Percentiles rank a stretch among this genome's conserved stretches.
Conservation (phyloP, 2,329 filamentous ascomycete species). For the Trichoderma polysporum region DNA sequence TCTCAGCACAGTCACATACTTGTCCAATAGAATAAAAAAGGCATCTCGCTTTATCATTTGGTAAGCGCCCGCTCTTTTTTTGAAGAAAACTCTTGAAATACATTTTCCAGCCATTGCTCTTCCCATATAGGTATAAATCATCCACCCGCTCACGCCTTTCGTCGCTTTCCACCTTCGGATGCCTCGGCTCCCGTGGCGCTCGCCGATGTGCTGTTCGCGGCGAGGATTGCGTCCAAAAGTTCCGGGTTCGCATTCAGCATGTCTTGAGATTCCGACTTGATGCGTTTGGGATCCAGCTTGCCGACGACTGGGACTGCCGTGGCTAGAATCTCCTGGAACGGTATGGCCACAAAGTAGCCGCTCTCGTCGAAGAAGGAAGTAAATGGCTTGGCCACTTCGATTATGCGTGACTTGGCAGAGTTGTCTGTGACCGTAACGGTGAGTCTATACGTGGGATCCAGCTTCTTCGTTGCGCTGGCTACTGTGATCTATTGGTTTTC, state of each 20-base stretch:
- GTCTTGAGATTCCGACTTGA: conserved; percentile 39
- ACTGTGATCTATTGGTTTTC: conserved; percentile 63
- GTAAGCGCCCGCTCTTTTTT: background rate
- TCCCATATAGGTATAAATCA: background rate
- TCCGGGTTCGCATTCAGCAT: conserved; percentile 44
- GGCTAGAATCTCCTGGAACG: conserved; percentile 77
- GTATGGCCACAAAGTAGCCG: conserved; percentile 70
- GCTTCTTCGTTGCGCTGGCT: conserved; percentile 70
- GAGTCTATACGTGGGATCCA: conserved; percentile 77
- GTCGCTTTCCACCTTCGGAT: conserved; percentile 44
- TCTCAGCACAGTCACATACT: background rate
- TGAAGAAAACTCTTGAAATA: background rate
- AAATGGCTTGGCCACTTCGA: conserved; percentile 64
- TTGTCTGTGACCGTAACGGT: conserved; percentile 56
- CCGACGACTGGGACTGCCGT: conserved; percentile 66
- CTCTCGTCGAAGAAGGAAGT: conserved; percentile 72
- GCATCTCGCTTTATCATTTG: background rate
- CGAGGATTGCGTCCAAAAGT: conserved; percentile 50
- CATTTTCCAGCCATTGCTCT: background rate
- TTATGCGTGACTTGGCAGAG: conserved; percentile 40
- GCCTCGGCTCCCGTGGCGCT: conserved; percentile 35
- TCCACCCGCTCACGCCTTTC: conserved; percentile 40
- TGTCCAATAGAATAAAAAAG: background rate
- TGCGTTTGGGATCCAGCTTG: conserved; percentile 61
- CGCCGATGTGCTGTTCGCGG: conserved; percentile 33